Base-by-base conservation (phyloP, 495 filamentous ascomycete genomes). In the Aspergillus leporis region DNA sequence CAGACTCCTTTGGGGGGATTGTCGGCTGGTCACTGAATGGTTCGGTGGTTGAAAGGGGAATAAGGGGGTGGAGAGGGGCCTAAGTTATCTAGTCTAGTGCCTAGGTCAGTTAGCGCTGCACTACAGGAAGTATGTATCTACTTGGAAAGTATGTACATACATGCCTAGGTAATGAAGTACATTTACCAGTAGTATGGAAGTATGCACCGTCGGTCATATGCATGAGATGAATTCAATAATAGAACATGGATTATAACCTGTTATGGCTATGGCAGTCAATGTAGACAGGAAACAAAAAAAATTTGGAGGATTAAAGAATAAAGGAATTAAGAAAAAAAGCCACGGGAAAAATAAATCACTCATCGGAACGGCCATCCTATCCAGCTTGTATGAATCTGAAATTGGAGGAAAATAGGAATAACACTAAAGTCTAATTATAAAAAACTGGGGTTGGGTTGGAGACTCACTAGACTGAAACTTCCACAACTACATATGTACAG, bases 41-140 rank as follows among this genome's bases (percentile, higher is more conserved):
- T 47, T 47, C 43, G 8, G 43, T 23, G 43, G 43, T 47, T 47
- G 43, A 47, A 47, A 47, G 43, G 43, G 43, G 43, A 22, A 47
- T 47, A 16, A 45, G 36, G 25, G 23, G 38, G 22, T 6, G 52
- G 19, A 18, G 52, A 40, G 38, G 40, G 19, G 38, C 23, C 34
- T 19, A n/a, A 14, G 28, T 5, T 28, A 50, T 30, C 41, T 18
- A 45, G 34, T n/a, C 41, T 45, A 45, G 41, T 45, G 41, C 41
- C 41, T 19, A 36, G 13, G 13, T 45, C 1, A 45, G n/a, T 45
- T 45, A 45, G 41, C 19, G 41, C 9, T 21, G n/a, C 18, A 14
- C 36, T 40, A n/a, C 10, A 3, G 36, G 36, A n/a, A 43, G 16
- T 43, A 43, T 43, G 40, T n/a, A 19, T 40, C 16, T 23, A 47